phyloP scores from a whole-genome alignment of 768 basidiomycete species.

The Sistotremastrum suecicum region DNA sequence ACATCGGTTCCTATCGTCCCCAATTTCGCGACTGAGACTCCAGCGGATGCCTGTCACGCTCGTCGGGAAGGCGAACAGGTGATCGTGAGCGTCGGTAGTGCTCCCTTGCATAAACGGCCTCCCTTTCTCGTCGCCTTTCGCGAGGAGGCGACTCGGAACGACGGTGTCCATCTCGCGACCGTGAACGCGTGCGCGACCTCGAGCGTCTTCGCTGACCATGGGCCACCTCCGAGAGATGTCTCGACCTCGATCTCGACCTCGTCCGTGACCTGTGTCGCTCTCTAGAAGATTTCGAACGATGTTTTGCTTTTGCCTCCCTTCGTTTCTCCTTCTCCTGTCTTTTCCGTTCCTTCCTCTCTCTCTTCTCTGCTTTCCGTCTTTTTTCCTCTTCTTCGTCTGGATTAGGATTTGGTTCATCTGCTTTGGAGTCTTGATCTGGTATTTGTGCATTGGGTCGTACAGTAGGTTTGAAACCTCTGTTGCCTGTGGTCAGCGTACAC shows the following conservation, averaged over 20 bases:
- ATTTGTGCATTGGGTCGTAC: slow-evolving; percentile 10
- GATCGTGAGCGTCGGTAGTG: not conserved
- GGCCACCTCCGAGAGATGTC: not conserved
- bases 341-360: slow-evolving; percentile 37
- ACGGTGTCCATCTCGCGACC: not conserved
- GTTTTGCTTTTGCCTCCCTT: slow-evolving; percentile 8
- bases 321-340: slow-evolving; percentile 39
- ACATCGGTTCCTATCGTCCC: not conserved
- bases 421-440: slow-evolving; percentile 15
- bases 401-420: slow-evolving; percentile 19
- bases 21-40: not conserved
- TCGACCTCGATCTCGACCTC: not conserved
- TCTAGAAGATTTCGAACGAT: not conserved
- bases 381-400: slow-evolving; percentile 36
- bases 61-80: not conserved
- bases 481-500: slow-evolving; percentile 9
- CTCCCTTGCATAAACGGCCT: not conserved
- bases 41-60: not conserved
- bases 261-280: not conserved
- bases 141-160: too few species aligned
- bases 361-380: slow-evolving; percentile 26
- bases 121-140: too few species aligned
- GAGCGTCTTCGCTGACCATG: not conserved
- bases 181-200: slow-evolving; percentile 1
- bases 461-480: slow-evolving; percentile 20